Evolutionary conservation across 257 asterid genomes (phyloP), one percentile per base, ranked within the genome.

Genomic region (Primulina eburnea): DNA sequence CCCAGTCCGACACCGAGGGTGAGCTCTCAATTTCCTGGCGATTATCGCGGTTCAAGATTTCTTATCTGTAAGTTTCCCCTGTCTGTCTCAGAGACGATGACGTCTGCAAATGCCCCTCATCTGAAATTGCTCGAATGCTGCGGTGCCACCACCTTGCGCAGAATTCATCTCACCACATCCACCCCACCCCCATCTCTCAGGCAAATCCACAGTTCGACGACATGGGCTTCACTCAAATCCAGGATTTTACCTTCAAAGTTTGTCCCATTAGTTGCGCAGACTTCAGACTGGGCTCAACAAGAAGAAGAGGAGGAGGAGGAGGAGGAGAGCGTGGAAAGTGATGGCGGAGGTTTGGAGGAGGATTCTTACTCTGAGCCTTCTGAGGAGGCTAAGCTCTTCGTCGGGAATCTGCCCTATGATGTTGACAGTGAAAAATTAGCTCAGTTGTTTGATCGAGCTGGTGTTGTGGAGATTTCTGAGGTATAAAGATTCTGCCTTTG

Each of bases 381-480:
- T 12, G 96, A 89, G 81, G 97, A 84, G 71, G 92, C 97, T 0
- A 91, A 89, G 76, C 77, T 89, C 72, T 91, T 80, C 66, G 91
- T 91, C 67, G 97, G 97, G 28, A 91, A 91, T 73, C 86, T 91
- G 86, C 87, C 92, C 0, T 91, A 82, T 67, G 96, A 87, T 50
- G 77, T 91, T 7, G 95, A 84, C 53, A 83, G 92, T 74, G 89
- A 76, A 34, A 78, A 78, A 70, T 76, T 91, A 80, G 97, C 97
- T 34, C 78, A 79, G n/a, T 75, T 89, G 34, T 87, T 91, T 64
- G 83, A 83, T 50, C 80, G 78, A 76, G 95, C 96, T 69, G 97
- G 97, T 60, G 87, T 83, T 71, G 97, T 91, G 8, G 97, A 91
- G 70, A 84, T 87, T 65, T 90, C 97, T 38, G 97, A 88, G 96